Evolutionary conservation across 2,329 filamentous ascomycete species (phyloP), one percentile per base, ranked within the genome.

Genomic region (Myriosclerotinia scirpicola): DNA sequence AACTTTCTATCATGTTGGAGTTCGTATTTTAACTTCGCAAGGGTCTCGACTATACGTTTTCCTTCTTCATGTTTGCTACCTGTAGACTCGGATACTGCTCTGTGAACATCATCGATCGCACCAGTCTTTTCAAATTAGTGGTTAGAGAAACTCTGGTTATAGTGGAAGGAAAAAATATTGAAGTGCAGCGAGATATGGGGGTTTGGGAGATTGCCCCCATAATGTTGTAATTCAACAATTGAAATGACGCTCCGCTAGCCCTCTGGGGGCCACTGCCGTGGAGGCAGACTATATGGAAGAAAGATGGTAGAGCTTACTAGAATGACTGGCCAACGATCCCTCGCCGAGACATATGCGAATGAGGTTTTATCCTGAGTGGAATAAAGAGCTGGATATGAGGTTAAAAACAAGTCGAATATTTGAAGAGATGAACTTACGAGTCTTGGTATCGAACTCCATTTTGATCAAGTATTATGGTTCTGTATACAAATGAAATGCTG

Each of bases 41-140:
- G 83, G 71, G 90, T 85, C 76, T 90, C 87, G 53, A 96, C 85
- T 68, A 99, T 93, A 73, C 81, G 83, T 82, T 97, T 97, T 74
- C 95, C 95, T 78, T 98, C 95, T 34, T 85, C 85, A 44, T 83
- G 79, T 75, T 90, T 90, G 67, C 87, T 78, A 62, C 92, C 86
- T 54, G 65, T 69, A 6, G 69, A 71, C 46, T 84, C 81, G 44
- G 82, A 81, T 5, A 90, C 84, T 9, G 90, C 84, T 63, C 91
- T 90, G 80, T 96, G 93, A n/a, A 96, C 84, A 78, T 98, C 94
- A 77, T 99, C 94, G 75, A 99, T 95, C 66, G 90, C 91, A 76
- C 93, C 87, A 20, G 95, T 98, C 92, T 96, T 65, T 44, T 15
- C 44, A 17, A 20, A 38, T 0, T 20, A 9, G n/a, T 3, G 20